Conservation (phyloP, 2,329 filamentous ascomycete genomes). For the Didymella exigua region DNA sequence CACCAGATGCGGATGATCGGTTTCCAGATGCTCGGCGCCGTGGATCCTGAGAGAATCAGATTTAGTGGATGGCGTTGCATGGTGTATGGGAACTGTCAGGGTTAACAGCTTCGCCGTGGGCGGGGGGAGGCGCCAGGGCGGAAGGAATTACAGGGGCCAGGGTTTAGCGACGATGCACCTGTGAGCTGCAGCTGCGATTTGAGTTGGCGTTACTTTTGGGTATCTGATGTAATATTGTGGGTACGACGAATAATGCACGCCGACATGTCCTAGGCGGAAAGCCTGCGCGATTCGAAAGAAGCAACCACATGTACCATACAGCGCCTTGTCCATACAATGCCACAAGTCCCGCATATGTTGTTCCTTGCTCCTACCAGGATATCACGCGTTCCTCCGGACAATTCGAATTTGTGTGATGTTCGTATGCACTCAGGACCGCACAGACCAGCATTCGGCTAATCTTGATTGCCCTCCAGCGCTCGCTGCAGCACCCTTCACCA, state of each 20-base stretch:
- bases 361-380: not conserved
- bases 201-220: constrained; percentile 5
- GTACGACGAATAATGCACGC: constrained; percentile 5
- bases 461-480: constrained; percentile 6
- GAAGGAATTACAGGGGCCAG: constrained; percentile 19
- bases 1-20: constrained; percentile 56
- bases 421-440: not conserved
- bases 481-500: constrained; percentile 14
- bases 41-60: constrained; percentile 23
- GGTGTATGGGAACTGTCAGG: constrained; percentile 20
- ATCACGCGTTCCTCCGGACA: not conserved
- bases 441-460: constrained; percentile 9
- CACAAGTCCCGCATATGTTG: not conserved
- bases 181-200: not conserved
- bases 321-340: not conserved
- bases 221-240: constrained; percentile 11
- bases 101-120: constrained; percentile 4
- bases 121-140: constrained; percentile 13
- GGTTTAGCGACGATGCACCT: constrained; percentile 19
- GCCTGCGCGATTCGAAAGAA: constrained; percentile 7
- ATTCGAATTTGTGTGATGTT: not conserved
- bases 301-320: constrained; percentile 2
- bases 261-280: constrained; percentile 1
- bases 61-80: constrained; percentile 32
- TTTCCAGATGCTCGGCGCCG: constrained; percentile 29